Base-by-base conservation (phyloP, 805 yeast species). In the Starmera amethionina region DNA sequence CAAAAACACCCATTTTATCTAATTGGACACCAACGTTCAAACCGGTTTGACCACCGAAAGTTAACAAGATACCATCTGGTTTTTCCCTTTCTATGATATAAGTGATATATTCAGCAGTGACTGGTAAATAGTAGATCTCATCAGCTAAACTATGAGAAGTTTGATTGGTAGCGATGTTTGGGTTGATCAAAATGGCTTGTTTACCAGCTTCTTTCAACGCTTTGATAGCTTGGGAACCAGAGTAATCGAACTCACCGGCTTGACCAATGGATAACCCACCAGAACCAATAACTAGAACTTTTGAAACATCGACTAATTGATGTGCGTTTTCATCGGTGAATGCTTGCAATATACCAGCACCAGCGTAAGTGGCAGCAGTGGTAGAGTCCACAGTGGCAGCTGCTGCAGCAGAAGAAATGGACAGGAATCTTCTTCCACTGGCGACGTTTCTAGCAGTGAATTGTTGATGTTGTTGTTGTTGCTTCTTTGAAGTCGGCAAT, bases 11-110 rank as follows among this genome's bases (percentile, higher is more conserved):
- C 88, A 85, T 82, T 66, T 88, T 84, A 46, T 93, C 96, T 48
- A 93, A 75, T 56, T 87, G 82, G 39, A 93, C 94, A 67, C 97
- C 97, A 45, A 90, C 96, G 59, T 89, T 93, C 55, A 93, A 73
- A 48, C 83, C 98, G 30, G 99, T 93, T 70, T 93, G 99, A 50
- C 99, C 99, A 57, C 99, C 99, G 62, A 93, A 93, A 4, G 98
- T 90, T 58, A 90, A 74, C 58, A 90, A 71, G 41, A 93, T 89
- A 36, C 96, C 97, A 64, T 93, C 97, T 33, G 98, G 98, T 52
- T 78, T 77, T 68, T 93, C 99, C 49, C 95, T 80, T 66, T 93
- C 96, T 49, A 93, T 90, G 57, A 93, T 86, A 63, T 93, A 85
- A 35, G 89, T 84, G 52, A 93, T 88, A 64, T 90, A 93, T 61